These are phyloP conservation scores for Exophiala sp. DNA, from an alignment of 2,329 filamentous ascomycete species.

Conservation along the genomic window DNA sequence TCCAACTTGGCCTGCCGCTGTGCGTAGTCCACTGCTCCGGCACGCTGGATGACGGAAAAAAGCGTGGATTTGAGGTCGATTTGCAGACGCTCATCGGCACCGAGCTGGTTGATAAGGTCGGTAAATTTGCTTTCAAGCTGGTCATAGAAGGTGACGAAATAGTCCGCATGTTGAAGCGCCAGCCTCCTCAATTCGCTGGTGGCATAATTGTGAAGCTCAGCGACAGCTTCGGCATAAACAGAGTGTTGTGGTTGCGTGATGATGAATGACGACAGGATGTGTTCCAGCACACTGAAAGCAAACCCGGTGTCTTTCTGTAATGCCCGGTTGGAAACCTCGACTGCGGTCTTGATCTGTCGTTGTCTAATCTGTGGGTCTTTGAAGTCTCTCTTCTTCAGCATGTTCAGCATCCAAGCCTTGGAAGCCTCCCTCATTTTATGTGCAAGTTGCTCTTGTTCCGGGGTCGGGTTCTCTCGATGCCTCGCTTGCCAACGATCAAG, in stretches of 20 bases:
- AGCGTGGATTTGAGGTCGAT: slow-evolving; percentile 85
- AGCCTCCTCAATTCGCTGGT: slow-evolving; percentile 83
- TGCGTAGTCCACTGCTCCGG: slow-evolving; percentile 65
- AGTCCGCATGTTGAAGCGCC: slow-evolving; percentile 83
- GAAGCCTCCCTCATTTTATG: slow-evolving; percentile 36
- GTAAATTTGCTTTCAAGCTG: slow-evolving; percentile 77
- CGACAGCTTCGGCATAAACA: slow-evolving; percentile 79
- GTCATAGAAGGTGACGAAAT: slow-evolving; percentile 81
- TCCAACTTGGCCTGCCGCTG: slow-evolving; percentile 65
- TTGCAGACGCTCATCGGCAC: slow-evolving; percentile 72
- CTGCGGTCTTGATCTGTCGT: slow-evolving; percentile 71
- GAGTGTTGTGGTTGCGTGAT: slow-evolving; percentile 63
- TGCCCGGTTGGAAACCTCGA: slow-evolving; percentile 76
- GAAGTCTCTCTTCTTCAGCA: slow-evolving; percentile 38
- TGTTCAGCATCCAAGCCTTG: slow-evolving; percentile 38
- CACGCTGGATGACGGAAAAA: slow-evolving; percentile 91
- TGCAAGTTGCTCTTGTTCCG: slow-evolving; percentile 42
- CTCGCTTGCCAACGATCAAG: slow-evolving; percentile 70
- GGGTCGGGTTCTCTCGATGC: slow-evolving; percentile 43
- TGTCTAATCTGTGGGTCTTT: slow-evolving; percentile 77
- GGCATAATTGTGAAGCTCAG: slow-evolving; percentile 77
- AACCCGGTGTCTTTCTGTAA: slow-evolving; percentile 71
- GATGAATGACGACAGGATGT: slow-evolving; percentile 81
- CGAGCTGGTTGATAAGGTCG: slow-evolving; percentile 67
- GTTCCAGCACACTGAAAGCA: slow-evolving; percentile 82